Evolutionary conservation across 306 rosid species (phyloP).

Genomic region (Sophora flavescens): DNA sequence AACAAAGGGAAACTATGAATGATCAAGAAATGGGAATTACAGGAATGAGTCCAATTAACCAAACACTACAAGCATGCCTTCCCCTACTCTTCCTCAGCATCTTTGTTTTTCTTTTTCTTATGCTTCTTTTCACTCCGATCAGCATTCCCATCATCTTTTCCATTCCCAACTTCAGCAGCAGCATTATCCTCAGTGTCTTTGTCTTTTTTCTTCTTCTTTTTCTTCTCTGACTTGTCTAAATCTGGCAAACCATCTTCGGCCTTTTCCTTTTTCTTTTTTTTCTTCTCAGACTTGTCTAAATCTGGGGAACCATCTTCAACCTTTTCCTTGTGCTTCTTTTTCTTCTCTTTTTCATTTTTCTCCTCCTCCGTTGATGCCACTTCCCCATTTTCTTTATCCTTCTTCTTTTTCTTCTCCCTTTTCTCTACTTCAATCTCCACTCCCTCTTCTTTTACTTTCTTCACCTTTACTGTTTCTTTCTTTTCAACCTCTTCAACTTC

Average conservation of each 20-base stretch:
- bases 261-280: conserved; percentile 62
- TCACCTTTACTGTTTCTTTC: too few species aligned
- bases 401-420: conserved; percentile 69
- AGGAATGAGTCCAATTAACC: not conserved
- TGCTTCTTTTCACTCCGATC: conserved; percentile 70
- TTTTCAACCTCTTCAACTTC: conserved; percentile 57
- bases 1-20: not conserved
- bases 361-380: conserved; percentile 51
- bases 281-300: conserved; percentile 71
- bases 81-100: conserved; percentile 57
- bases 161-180: conserved; percentile 7
- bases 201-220: conserved; percentile 67
- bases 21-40: not conserved
- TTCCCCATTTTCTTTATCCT: conserved; percentile 53
- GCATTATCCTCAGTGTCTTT: conserved; percentile 61
- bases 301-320: conserved; percentile 55
- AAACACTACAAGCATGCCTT: not conserved
- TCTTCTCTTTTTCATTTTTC: conserved; percentile 55
- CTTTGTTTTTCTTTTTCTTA: conserved; percentile 63
- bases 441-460: too few species aligned
- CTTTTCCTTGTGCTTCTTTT: conserved; percentile 61
- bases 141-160: conserved; percentile 47
- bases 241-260: conserved; percentile 56
- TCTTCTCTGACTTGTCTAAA: conserved; percentile 71
- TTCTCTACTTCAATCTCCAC: too few species aligned